phyloP scores from a whole-genome alignment of 495 filamentous ascomycete genomes.

The Talaromyces liani region DNA sequence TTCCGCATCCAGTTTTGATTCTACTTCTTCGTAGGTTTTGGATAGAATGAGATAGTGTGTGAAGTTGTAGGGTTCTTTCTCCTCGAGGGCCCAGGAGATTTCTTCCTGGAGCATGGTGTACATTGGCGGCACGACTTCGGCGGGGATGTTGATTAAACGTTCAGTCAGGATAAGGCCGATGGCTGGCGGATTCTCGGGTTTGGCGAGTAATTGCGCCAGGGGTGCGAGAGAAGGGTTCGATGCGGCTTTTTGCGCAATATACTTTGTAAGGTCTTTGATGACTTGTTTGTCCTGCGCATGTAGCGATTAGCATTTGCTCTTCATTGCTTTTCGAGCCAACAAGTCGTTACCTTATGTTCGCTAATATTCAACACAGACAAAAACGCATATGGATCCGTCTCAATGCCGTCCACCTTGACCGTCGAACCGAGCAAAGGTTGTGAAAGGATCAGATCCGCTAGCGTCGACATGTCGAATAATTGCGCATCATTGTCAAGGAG shows the following conservation, averaged over 20 bases:
- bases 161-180: conserved; percentile 86
- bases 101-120: conserved; percentile 94
- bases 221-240: conserved; percentile 44
- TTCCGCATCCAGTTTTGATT: conserved; percentile 66
- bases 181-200: conserved; percentile 36
- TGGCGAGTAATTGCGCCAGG: conserved; percentile 48
- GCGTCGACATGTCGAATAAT: conserved; percentile 76
- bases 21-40: conserved; percentile 83
- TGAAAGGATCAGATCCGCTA: conserved; percentile 81
- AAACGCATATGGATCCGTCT: conserved; percentile 92
- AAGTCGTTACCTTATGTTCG: conserved; percentile 55
- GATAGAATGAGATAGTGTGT: conserved; percentile 87
- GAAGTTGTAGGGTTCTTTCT: conserved; percentile 89
- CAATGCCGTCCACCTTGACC: conserved; percentile 90
- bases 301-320: not conserved
- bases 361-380: conserved; percentile 80
- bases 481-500: conserved; percentile 85
- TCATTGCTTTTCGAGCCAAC: not conserved
- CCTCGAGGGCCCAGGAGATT: conserved; percentile 79
- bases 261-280: conserved; percentile 60
- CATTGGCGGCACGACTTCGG: conserved; percentile 89
- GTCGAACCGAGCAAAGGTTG: conserved; percentile 88
- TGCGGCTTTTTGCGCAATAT: conserved; percentile 56
- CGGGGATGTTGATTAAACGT: conserved; percentile 89
- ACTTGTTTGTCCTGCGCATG: conserved; percentile 54